Evolutionary conservation across 495 filamentous ascomycete species (phyloP).

Genomic region (Wilcoxina mikolae): DNA sequence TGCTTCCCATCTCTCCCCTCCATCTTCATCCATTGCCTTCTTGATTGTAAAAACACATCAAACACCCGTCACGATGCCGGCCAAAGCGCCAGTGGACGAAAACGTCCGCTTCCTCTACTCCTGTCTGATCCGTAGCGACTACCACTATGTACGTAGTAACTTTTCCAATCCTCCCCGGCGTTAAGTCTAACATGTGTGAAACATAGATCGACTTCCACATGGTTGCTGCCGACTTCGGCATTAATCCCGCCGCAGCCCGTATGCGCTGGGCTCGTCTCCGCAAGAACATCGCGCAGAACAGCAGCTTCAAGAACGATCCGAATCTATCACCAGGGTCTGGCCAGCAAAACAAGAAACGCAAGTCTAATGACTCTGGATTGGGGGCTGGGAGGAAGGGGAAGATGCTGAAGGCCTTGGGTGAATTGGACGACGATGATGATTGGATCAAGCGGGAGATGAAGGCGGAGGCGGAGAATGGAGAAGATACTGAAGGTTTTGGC

Average conservation of each 20-base stretch:
- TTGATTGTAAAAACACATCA: no score
- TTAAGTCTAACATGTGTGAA: background rate
- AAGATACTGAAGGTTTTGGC: background rate
- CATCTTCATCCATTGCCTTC: no score
- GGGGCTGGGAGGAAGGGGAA: background rate
- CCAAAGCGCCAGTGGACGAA: constrained; percentile 26
- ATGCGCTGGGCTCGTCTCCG: constrained; percentile 27
- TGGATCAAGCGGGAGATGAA: background rate
- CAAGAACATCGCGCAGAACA: constrained; percentile 14
- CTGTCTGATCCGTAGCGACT: constrained; percentile 24
- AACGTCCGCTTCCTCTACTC: constrained; percentile 25
- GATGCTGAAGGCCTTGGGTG: background rate
- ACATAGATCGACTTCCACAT: constrained; percentile 22
- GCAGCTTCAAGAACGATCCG: constrained; percentile 8
- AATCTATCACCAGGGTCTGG: background rate
- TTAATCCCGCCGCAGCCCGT: constrained; percentile 24
- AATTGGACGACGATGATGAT: background rate
- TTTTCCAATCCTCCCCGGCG: background rate
- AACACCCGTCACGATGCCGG: constrained; percentile 19
- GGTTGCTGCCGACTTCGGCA: constrained; percentile 24
- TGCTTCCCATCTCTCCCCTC: no score
- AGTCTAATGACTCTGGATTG: background rate
- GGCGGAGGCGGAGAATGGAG: background rate
- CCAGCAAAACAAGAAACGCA: background rate
- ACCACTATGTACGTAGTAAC: constrained; percentile 15